phyloP scores from a whole-genome alignment of 2,329 filamentous ascomycete species.

The Colletotrichum australisinense region DNA sequence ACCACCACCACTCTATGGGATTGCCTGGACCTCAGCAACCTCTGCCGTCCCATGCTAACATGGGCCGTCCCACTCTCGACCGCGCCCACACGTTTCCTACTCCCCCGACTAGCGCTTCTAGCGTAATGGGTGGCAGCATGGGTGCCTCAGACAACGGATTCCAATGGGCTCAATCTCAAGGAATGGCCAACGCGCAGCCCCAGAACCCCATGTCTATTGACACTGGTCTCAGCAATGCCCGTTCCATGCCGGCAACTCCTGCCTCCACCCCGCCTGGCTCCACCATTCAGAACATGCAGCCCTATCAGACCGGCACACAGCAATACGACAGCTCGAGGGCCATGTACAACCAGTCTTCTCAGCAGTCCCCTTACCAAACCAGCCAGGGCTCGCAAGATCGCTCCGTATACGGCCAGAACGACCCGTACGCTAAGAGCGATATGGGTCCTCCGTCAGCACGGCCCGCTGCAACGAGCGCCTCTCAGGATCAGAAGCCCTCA shows the following conservation, averaged over 20 bases:
- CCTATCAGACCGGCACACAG: conserved; percentile 77
- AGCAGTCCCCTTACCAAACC: conserved; percentile 79
- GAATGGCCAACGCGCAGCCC: conserved; percentile 71
- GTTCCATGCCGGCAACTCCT: conserved; percentile 91
- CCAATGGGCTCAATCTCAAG: conserved; percentile 75
- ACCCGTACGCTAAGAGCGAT: conserved; percentile 82
- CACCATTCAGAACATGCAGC: conserved; percentile 80
- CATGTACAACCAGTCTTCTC: conserved; percentile 79
- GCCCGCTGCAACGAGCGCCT: conserved; percentile 66
- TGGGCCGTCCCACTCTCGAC: conserved; percentile 82
- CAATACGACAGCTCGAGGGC: conserved; percentile 81
- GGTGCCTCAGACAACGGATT: conserved; percentile 77
- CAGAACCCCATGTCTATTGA: conserved; percentile 84
- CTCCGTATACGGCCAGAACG: conserved; percentile 74
- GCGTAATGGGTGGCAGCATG: conserved; percentile 79
- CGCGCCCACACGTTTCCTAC: conserved; percentile 94
- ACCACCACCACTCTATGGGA: conserved; percentile 69
- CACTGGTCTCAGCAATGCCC: conserved; percentile 79
- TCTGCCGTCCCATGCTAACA: conserved; percentile 74
- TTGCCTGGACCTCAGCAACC: conserved; percentile 68
- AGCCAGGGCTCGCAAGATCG: conserved; percentile 69
- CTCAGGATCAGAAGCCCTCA: conserved; percentile 70
- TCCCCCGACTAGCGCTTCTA: conserved; percentile 91
- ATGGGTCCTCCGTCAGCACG: conserved; percentile 85
- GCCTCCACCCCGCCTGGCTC: conserved; percentile 89